Evolutionary conservation across 2,329 filamentous ascomycete species (phyloP).

Genomic region (Gyromitra esculenta): DNA sequence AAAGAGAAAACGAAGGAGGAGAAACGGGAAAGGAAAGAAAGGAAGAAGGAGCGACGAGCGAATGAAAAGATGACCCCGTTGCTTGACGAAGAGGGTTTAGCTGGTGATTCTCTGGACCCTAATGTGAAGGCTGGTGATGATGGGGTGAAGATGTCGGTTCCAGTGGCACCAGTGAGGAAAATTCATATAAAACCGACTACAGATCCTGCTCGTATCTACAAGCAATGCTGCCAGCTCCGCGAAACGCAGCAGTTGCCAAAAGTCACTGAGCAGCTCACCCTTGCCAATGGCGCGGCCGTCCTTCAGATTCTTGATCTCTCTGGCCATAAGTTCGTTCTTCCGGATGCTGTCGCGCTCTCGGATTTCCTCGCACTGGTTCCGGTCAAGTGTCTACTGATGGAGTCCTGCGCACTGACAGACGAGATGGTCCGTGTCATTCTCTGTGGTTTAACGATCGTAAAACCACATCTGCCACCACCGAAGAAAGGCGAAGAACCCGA

Average conservation of each 20-base stretch:
- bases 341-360: conserved; percentile 85
- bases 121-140: conserved; percentile 44
- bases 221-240: conserved; percentile 90
- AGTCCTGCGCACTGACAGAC: conserved; percentile 86
- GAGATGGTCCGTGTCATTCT: conserved; percentile 87
- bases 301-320: conserved; percentile 76
- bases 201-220: conserved; percentile 90
- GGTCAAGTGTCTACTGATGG: conserved; percentile 83
- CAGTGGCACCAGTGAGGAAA: conserved; percentile 61
- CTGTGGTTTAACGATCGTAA: conserved; percentile 83
- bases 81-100: conserved; percentile 72
- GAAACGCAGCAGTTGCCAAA: conserved; percentile 93
- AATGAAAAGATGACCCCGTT: conserved; percentile 82
- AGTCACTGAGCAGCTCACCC: conserved; percentile 81
- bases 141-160: conserved; percentile 54
- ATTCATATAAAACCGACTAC: conserved; percentile 79
- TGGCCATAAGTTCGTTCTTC: conserved; percentile 81
- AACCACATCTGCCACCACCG: conserved; percentile 64
- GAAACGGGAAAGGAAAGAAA: conserved; percentile 89
- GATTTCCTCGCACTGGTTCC: conserved; percentile 96
- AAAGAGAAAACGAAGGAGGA: conserved; percentile 97
- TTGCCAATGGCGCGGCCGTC: conserved; percentile 35
- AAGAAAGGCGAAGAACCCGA: conserved; percentile 57
- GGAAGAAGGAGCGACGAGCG: conserved; percentile 79
- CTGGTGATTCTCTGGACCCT: conserved; percentile 60